Base-by-base conservation (phyloP, 2,329 filamentous ascomycete species). In the Trichophyton verrucosum region DNA sequence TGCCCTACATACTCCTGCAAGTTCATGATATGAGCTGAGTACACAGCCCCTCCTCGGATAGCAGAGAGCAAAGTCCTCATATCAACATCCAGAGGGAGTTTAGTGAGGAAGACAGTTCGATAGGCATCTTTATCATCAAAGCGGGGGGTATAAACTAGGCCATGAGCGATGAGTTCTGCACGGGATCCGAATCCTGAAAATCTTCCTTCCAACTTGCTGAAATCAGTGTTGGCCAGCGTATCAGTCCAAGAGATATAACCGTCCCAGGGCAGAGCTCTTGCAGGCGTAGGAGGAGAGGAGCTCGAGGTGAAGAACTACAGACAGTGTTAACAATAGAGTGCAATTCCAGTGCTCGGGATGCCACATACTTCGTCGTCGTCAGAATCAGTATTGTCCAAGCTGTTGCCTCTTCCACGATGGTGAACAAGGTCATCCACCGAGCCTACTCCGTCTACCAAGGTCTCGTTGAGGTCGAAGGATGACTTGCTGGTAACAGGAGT, bases 91-190 rank as follows among this genome's bases (percentile, higher is more conserved):
- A 61, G 38, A 0, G 71, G 67, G 20, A 73, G 65, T 1, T 68
- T 60, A 17, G 69, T 66, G 8, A 73, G 65, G 17, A 63, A 66
- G 33, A 72, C 65, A 1, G 71, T 71, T 22, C 71, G 69, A 59
- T 70, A 70, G 2, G 64, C 61, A 47, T 72, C 65, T 3, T 55
- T 57, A 17, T 71, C 68, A 2, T 38, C 17, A 42, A 53, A 30
- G 3, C 61, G 55, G 4, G 71, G 71, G 0, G 68, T 63, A 53
- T 70, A 73, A 44, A 71, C 66, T n/a, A 73, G 62, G 0, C 69
- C 70, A 20, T 71, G 70, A 53, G 71, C 67, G 22, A 36, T 8
- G 4, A 20, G 22, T 20, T 44, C 33, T 15, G 3, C 3, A 42
- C 9, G 11, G 11, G 15, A 17, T 1, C 6, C 15, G 20, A n/a